A percentile compares a stretch with the other conserved stretches of the same genome.
Evolutionary conservation across 352 stramenopile genomes (phyloP).

Genomic region (Thalassiosira ordinaria): DNA sequence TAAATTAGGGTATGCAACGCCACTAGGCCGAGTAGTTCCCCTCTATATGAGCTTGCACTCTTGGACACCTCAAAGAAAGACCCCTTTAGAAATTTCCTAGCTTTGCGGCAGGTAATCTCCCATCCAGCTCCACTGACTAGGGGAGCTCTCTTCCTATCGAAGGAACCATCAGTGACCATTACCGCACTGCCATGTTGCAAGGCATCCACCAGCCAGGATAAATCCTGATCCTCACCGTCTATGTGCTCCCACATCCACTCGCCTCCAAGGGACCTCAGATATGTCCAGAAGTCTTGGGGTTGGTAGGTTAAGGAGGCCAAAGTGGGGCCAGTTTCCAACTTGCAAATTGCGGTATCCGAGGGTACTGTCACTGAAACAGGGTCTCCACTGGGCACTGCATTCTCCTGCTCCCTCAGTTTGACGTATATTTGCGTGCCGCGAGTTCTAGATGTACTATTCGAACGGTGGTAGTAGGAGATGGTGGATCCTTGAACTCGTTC

Average conservation of each 20-base stretch:
- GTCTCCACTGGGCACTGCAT: background rate
- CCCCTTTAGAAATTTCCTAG: background rate
- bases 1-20: background rate
- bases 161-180: constrained; percentile 1
- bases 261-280: background rate
- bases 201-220: background rate
- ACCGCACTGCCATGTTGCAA: background rate
- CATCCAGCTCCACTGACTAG: background rate
- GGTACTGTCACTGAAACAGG: background rate
- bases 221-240: background rate
- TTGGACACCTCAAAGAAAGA: background rate
- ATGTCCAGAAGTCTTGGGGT: background rate
- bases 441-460: background rate
- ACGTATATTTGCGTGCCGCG: background rate
- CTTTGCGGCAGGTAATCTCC: background rate
- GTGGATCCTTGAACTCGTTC: background rate
- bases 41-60: constrained; percentile 3
- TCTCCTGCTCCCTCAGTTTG: no score
- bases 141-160: background rate
- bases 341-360: background rate
- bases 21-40: constrained; percentile 6
- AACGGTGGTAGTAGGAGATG: background rate
- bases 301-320: background rate
- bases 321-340: background rate
- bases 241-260: background rate